Conservation (phyloP, 2,329 filamentous ascomycete genomes). For the Coniosporium tulheliwenetii region DNA sequence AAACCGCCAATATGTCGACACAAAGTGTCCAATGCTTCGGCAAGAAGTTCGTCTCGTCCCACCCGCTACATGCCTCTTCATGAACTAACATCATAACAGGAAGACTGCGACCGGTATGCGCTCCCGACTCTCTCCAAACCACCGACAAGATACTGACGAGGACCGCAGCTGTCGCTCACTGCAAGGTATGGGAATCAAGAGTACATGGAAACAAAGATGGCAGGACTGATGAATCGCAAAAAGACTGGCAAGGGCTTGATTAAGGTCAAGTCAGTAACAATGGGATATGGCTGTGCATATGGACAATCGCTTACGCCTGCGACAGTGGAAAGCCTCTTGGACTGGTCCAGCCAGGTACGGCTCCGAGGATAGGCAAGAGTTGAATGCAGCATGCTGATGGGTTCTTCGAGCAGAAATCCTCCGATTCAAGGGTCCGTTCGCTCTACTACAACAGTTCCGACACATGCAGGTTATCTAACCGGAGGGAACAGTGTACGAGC, state of each 20-base stretch:
- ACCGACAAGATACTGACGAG: no score
- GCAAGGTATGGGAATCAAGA: conserved; percentile 49
- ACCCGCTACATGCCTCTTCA: conserved; percentile 4
- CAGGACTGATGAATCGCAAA: conserved; percentile 11
- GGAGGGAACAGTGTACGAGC: conserved; percentile 64
- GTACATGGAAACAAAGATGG: conserved; percentile 7
- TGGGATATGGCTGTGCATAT: no score
- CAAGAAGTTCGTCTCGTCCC: conserved; percentile 73
- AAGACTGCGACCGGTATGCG: conserved; percentile 35
- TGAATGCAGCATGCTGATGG: no score
- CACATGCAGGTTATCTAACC: no score
- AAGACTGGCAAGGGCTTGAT: conserved; percentile 75
- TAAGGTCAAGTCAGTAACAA: conserved; percentile 57
- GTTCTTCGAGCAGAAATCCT: conserved; percentile 54
- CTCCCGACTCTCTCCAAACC: no score
- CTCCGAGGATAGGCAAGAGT: no score
- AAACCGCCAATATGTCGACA: conserved; percentile 44
- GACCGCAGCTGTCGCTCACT: conserved; percentile 58
- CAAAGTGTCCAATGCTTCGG: conserved; percentile 78
- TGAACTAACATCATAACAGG: conserved; percentile 16
- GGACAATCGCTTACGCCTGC: no score
- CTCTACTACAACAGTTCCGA: no score
- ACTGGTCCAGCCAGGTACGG: conserved; percentile 55
- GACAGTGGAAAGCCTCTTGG: conserved; percentile 66
- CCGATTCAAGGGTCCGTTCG: conserved; percentile 58